Evolutionary conservation across 371 early-diverging fungal genomes (phyloP).

Genomic region (Blakeslea trispora): DNA sequence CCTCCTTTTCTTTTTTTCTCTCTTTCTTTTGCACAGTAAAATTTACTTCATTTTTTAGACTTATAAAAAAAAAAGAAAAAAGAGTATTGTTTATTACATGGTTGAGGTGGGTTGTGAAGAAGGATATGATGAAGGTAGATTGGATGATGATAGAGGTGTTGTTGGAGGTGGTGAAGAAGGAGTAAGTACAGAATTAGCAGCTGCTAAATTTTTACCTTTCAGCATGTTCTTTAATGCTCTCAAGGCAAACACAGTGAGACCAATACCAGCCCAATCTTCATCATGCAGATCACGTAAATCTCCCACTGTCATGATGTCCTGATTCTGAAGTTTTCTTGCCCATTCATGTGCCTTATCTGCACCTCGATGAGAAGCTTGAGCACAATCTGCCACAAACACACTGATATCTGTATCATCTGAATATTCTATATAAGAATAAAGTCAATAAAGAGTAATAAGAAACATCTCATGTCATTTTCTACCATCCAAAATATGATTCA

Average conservation of each 20-base stretch:
- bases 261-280: conserved; percentile 76
- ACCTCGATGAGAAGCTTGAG: conserved; percentile 65
- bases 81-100: neutral
- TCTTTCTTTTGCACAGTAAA: neutral
- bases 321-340: conserved; percentile 66
- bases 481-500: neutral
- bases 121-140: neutral
- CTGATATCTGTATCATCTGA: conserved; percentile 64
- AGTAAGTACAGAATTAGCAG: neutral
- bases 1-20: neutral
- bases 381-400: conserved; percentile 70
- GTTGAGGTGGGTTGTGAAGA: neutral
- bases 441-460: no score
- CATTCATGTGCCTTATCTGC: conserved; percentile 77
- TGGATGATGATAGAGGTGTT: neutral
- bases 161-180: neutral
- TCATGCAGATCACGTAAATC: conserved; percentile 76
- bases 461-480: no score
- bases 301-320: conserved; percentile 83
- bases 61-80: neutral
- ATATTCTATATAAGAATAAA: conserved; percentile 41
- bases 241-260: conserved; percentile 85
- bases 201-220: conserved; percentile 50
- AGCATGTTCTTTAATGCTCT: conserved; percentile 84
- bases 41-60: neutral